Evolutionary conservation across 495 filamentous ascomycete species (phyloP), one percentile per base, ranked within the genome.

Genomic region (Elasticomyces elasticus): DNA sequence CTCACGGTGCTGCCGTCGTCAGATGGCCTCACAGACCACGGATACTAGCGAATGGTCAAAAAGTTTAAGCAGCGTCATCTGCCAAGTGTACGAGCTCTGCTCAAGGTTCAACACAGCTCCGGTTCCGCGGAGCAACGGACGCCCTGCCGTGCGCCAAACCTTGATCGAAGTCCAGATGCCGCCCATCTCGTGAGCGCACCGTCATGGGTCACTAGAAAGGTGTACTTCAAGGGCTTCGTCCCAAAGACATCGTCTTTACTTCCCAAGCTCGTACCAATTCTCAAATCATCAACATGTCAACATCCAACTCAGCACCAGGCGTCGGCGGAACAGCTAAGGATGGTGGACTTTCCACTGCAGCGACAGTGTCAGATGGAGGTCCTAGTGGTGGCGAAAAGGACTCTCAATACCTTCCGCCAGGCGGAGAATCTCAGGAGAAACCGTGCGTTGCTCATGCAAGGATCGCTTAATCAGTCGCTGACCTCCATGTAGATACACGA

Each of bases 291-390:
- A 51, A 20, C 5, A 51, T 51, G 49, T 51, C 49, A 15, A 51
- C 49, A 28, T 23, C 17, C 28, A 51, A 51, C 33, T 33, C 49
- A 38, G 49, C 49, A 3, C 49, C 49, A 3, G 49, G 49, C 20
- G 49, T 51, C 6, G 49, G 50, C 35, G 50, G 50, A 24, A 44
- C 35, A 5, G 50, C 38, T 13, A 26, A 53, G 24, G 50, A 53
- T 38, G 50, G 50, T 26, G 50, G 50, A 13, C 38, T 53, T 12
- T 42, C 50, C 38, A 42, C 35, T 1, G 50, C 35, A 5, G 35
- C 50, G 5, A 44, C 50, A 2, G 50, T 53, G 2, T 35, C 50
- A 11, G 50, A 53, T 24, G 50, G 50, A 2, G 50, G 50, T 3
- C 50, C 50, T 3, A 40, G 35, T 40, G 35, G 35, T n/a, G 35